Base-by-base conservation (phyloP, 495 filamentous ascomycete genomes). In the Pseudevernia furfuracea region DNA sequence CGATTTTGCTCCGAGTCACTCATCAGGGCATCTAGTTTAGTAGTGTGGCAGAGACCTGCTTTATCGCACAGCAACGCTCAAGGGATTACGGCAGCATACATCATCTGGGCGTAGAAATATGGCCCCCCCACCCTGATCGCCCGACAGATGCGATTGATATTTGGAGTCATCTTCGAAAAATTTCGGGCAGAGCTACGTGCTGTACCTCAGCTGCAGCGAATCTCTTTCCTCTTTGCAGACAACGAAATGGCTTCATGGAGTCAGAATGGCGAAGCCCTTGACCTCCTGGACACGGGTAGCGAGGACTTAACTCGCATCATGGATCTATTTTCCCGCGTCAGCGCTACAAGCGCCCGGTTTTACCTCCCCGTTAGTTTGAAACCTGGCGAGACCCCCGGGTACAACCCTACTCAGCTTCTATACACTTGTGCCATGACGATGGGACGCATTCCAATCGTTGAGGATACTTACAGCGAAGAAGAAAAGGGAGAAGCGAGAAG, bases 41-140 rank as follows among this genome's bases (percentile, higher is more conserved):
- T 43, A 34, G 56, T 19, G 0, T 64, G 9, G 43, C 39, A 36
- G 38, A 59, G 30, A 43, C 62, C 37, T 59, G 43, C n/a, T 64
- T 60, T 10, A 60, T 64, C 25, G 56, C 56, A 30, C 30, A 52
- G 32, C 32, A 52, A 41, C 12, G 32, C 3, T 46, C 44, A 3
- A 59, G 34, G 10, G 56, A 59, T 32, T 25, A 43, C 32, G 39
- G 55, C 34, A 48, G 23, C 14, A 37, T 38, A 49, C 43, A 8
- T 59, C 23, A 11, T 38, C 62, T 64, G 32, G 0, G 12, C 3
- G 32, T 64, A 25, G 38, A 52, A 10, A 48, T 64, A 17, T 64
- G 62, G 55, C 32, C 62, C 10, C 62, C 62, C 2, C 32, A 59
- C 34, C 62, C 41, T 17, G 56, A 64, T 32, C 56, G 43, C 9